Conservation (phyloP, 352 stramenopile genomes). For the Pythium rishiriense region DNA sequence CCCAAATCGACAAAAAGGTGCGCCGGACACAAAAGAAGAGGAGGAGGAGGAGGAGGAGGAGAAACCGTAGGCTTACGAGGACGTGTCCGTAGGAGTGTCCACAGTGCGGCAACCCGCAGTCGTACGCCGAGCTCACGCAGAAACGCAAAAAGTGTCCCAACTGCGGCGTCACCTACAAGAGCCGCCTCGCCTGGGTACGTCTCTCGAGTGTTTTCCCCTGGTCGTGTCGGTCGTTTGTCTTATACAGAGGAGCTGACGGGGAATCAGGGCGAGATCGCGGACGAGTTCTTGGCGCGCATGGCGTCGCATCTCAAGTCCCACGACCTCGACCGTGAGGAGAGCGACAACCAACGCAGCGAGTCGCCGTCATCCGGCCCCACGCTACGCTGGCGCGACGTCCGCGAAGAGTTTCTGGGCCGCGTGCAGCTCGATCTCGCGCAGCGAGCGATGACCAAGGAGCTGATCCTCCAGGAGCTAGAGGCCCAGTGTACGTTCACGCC, state of each 20-base stretch:
- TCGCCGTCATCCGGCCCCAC: not conserved
- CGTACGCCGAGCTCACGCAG: slow-evolving; percentile 72
- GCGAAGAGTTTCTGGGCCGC: slow-evolving; percentile 64
- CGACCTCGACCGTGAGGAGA: no score
- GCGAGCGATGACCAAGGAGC: slow-evolving; percentile 45
- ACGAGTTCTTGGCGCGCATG: slow-evolving; percentile 69
- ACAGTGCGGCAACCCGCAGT: slow-evolving; percentile 69
- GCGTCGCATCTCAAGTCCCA: slow-evolving; percentile 29
- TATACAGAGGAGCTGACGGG: no score
- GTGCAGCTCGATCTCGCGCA: slow-evolving; percentile 63
- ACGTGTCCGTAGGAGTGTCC: slow-evolving; percentile 47
- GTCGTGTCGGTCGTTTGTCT: no score
- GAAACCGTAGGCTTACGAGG: not conserved
- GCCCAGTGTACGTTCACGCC: slow-evolving; percentile 60
- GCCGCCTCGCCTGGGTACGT: slow-evolving; percentile 64
- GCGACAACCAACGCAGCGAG: slow-evolving; percentile 20
- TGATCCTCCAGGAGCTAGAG: slow-evolving; percentile 53
- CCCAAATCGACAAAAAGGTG: slow-evolving; percentile 71
- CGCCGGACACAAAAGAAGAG: not conserved
- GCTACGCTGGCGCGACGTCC: slow-evolving; percentile 50
- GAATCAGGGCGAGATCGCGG: slow-evolving; percentile 47
- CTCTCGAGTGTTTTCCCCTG: not conserved
- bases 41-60: not conserved
- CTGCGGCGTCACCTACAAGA: slow-evolving; percentile 68
- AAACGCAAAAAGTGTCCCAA: slow-evolving; percentile 85